Percentiles rank a stretch among this genome's conserved stretches.
These are phyloP conservation scores for Talaromyces adpressus DNA, from an alignment of 495 filamentous ascomycete species.

Conservation along the genomic window DNA sequence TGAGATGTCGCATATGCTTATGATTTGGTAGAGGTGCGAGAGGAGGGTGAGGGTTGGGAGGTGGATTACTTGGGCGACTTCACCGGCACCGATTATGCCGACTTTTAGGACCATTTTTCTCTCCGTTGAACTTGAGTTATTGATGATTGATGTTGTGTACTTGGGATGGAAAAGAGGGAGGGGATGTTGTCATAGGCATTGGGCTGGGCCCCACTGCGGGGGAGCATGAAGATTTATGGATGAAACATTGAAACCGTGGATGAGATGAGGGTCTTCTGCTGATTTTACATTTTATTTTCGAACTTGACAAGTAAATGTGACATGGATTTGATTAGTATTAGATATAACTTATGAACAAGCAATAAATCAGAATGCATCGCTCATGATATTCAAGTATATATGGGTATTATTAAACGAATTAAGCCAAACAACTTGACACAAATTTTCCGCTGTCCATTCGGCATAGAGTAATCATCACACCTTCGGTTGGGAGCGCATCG, in stretches of 20 bases:
- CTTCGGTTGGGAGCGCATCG: background rate
- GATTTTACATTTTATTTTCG: background rate
- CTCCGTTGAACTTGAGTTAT: background rate
- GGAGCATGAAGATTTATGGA: background rate
- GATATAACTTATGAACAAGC: background rate
- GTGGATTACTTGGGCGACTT: conserved; percentile 43
- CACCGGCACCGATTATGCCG: conserved; percentile 42
- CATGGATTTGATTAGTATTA: background rate
- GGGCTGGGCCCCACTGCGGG: background rate
- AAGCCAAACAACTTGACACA: background rate
- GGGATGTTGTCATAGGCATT: background rate
- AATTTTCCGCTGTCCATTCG: background rate
- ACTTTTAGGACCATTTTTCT: conserved; percentile 13
- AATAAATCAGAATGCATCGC: background rate
- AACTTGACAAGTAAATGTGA: background rate
- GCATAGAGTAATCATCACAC: background rate
- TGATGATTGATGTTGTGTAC: background rate
- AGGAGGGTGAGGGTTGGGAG: conserved; percentile 40
- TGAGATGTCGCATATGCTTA: conserved; percentile 37
- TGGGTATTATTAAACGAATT: background rate
- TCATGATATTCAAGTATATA: background rate
- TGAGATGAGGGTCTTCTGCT: background rate
- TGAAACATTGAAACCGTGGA: background rate
- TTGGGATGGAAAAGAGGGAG: background rate
- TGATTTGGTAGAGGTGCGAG: conserved; percentile 28